Percentiles rank a stretch among this genome's conserved stretches.
Conservation (phyloP, 1,284 basidiomycete species). For the Anthracocystis walkeri region DNA sequence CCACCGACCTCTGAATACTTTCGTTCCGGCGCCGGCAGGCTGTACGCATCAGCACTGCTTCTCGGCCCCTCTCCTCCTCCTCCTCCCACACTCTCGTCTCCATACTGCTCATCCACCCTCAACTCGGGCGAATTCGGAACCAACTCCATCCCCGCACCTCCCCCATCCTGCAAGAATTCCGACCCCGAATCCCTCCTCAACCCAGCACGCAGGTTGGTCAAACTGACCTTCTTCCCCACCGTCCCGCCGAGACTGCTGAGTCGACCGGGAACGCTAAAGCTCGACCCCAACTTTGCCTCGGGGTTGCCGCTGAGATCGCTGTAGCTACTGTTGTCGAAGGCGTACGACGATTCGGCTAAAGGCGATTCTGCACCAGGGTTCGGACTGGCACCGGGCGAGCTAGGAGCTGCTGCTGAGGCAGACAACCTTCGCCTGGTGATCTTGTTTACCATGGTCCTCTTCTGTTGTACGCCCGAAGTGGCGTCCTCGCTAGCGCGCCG, state of each 20-base stretch:
- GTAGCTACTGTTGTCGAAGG: background rate
- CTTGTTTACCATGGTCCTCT: slow-evolving; percentile 12
- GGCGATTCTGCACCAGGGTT: slow-evolving; percentile 4
- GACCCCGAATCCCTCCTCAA: slow-evolving; percentile 13
- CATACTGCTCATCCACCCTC: background rate
- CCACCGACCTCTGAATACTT: too few relatives aligned
- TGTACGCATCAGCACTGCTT: slow-evolving; percentile 42
- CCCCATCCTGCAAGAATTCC: slow-evolving; percentile 13
- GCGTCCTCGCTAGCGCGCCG: slow-evolving; percentile 31
- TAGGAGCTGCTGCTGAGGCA: slow-evolving; percentile 11
- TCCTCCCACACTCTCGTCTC: background rate
- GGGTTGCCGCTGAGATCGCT: background rate
- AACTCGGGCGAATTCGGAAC: slow-evolving; percentile 25
- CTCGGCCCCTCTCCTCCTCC: slow-evolving; percentile 16
- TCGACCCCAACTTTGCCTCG: background rate
- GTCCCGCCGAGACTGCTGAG: slow-evolving; percentile 36
- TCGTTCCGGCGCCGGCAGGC: too few relatives aligned
- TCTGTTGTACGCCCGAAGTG: background rate
- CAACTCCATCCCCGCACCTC: slow-evolving; percentile 21
- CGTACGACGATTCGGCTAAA: background rate
- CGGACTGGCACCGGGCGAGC: slow-evolving; percentile 6
- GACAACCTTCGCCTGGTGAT: slow-evolving; percentile 25
- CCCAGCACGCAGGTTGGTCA: slow-evolving; percentile 27
- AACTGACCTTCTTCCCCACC: slow-evolving; percentile 33
- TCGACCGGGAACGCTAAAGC: slow-evolving; percentile 27